phyloP scores from a whole-genome alignment of 2,329 filamentous ascomycete genomes.

The Xylariaceae sp. region DNA sequence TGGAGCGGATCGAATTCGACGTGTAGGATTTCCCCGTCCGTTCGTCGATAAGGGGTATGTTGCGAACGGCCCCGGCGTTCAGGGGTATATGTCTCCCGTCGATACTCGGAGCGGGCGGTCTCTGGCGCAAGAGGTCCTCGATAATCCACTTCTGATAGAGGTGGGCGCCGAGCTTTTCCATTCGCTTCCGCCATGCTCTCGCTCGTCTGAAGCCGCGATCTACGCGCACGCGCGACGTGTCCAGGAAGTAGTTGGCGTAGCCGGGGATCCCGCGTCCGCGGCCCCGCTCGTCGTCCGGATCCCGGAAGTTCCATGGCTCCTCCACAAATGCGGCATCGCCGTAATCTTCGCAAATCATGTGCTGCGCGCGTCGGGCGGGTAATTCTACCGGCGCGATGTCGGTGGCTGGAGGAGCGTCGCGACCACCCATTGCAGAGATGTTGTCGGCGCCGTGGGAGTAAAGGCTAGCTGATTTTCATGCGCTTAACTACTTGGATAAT shows the following conservation, averaged over 20 bases:
- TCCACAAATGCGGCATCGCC: background rate
- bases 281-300: background rate
- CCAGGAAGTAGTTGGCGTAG: conserved; percentile 1
- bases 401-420: background rate
- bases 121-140: conserved; percentile 53
- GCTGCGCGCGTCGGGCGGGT: conserved; percentile 1
- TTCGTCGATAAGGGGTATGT: conserved; percentile 42
- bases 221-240: background rate
- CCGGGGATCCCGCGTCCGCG: background rate
- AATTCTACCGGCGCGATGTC: conserved; percentile 1
- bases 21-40: conserved; percentile 46
- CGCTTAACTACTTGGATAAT: background rate
- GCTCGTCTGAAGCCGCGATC: conserved; percentile 9
- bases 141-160: conserved; percentile 39
- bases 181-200: conserved; percentile 2
- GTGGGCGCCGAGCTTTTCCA: conserved; percentile 2
- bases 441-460: background rate
- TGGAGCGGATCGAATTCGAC: conserved; percentile 68
- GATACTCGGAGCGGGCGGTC: conserved; percentile 63
- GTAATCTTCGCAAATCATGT: background rate
- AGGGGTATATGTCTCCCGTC: conserved; percentile 56
- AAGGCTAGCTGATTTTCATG: background rate
- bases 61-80: conserved; percentile 30
- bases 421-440: conserved; percentile 10
- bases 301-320: background rate